phyloP scores from a whole-genome alignment of 768 basidiomycete species.

The Mycena kentingensis region DNA sequence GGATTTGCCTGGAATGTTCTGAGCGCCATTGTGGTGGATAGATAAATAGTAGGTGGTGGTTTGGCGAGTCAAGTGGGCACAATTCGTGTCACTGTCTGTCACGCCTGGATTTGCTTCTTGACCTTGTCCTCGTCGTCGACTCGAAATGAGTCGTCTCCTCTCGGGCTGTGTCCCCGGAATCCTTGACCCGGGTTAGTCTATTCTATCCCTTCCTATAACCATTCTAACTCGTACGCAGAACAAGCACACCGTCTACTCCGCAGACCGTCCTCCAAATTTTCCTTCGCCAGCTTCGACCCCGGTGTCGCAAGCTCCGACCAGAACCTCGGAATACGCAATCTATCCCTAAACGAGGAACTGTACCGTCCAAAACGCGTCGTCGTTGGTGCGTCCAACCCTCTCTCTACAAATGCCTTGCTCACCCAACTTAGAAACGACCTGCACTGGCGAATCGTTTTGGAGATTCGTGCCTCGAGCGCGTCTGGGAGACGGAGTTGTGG shows the following conservation, averaged over 20 bases:
- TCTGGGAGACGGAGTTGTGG: slow-evolving; percentile 52
- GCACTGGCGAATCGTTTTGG: slow-evolving; percentile 63
- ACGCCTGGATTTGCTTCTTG: too few relatives aligned
- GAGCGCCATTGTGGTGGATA: slow-evolving; percentile 46
- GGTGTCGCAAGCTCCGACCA: slow-evolving; percentile 52
- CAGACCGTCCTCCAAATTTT: slow-evolving; percentile 56
- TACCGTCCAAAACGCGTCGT: slow-evolving; percentile 71
- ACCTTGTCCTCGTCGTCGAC: too few relatives aligned
- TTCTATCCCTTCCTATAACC: background rate
- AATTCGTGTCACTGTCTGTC: background rate
- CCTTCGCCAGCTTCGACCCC: slow-evolving; percentile 77
- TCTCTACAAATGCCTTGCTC: background rate
- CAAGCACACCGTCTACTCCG: slow-evolving; percentile 67
- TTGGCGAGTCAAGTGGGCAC: slow-evolving; percentile 28
- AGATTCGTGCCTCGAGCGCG: slow-evolving; percentile 76
- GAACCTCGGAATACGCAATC: slow-evolving; percentile 39
- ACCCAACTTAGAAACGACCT: slow-evolving; percentile 42
- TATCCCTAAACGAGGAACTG: slow-evolving; percentile 47
- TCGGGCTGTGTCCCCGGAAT: slow-evolving; percentile 59
- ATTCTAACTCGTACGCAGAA: slow-evolving; percentile 20
- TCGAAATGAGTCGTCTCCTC: slow-evolving; percentile 9
- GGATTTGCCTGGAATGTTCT: slow-evolving; percentile 45
- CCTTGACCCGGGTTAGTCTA: slow-evolving; percentile 50
- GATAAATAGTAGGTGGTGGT: slow-evolving; percentile 18
- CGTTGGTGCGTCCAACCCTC: slow-evolving; percentile 38